A percentile compares a stretch with the other conserved stretches of the same genome.
Evolutionary conservation across 306 rosid species (phyloP).

Genomic region (Gillenia trifoliata): DNA sequence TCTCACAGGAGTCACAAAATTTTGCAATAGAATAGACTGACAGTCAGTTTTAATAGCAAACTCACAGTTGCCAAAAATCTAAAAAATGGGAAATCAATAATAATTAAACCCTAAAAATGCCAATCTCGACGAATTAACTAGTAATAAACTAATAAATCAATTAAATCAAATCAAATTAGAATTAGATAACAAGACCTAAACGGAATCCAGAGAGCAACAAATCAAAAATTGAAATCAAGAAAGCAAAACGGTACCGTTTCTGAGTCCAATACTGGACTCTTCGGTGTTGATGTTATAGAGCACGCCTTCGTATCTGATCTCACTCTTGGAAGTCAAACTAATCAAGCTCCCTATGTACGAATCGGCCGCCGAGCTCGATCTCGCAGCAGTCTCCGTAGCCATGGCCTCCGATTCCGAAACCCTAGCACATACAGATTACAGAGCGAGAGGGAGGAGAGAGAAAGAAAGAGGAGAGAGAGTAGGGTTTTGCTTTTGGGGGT

Average conservation of each 20-base stretch:
- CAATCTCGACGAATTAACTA: neutral
- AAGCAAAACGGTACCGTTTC: conserved; percentile 39
- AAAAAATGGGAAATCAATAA: neutral
- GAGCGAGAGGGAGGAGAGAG: conserved; percentile 9
- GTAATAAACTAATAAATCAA: neutral
- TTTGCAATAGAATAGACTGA: neutral
- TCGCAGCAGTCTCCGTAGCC: conserved; percentile 56
- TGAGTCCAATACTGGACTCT: conserved; percentile 76
- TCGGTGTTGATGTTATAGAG: conserved; percentile 70
- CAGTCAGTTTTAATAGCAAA: neutral
- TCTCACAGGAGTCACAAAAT: neutral
- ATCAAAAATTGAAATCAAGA: neutral
- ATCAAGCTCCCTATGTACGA: conserved; percentile 75
- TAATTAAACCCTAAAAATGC: neutral
- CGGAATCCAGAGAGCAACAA: neutral
- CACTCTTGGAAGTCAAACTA: conserved; percentile 78
- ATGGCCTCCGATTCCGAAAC: conserved; percentile 32
- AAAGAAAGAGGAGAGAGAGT: conserved; percentile 24
- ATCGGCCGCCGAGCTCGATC: conserved; percentile 73
- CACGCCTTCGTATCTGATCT: conserved; percentile 77
- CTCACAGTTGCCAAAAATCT: neutral
- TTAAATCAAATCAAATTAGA: neutral
- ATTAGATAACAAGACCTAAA: conserved; percentile 4
- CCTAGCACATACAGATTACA: conserved; percentile 13
- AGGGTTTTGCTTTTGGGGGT: conserved; percentile 51